These are phyloP conservation scores for Epichloe scottii DNA, from an alignment of 2,329 filamentous ascomycete genomes.

Conservation along the genomic window DNA sequence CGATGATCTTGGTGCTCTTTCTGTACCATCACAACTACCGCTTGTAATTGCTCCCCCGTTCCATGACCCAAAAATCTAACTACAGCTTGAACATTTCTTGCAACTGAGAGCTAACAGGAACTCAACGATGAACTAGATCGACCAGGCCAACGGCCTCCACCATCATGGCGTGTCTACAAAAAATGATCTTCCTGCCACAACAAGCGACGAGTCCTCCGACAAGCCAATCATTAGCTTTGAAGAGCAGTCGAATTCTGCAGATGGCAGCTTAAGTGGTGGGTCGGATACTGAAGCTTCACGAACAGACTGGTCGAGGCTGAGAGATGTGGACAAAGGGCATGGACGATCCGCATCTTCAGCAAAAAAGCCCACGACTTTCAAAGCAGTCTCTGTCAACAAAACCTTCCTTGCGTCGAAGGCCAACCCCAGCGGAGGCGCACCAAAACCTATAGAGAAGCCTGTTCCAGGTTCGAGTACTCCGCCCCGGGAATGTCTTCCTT, in stretches of 20 bases:
- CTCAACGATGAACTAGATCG: slow-evolving; percentile 10
- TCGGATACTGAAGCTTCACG: slow-evolving; percentile 66
- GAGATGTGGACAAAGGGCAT: slow-evolving; percentile 47
- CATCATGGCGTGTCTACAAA: slow-evolving; percentile 28
- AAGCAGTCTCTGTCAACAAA: slow-evolving; percentile 75
- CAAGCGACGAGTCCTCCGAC: slow-evolving; percentile 39
- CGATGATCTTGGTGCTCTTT: slow-evolving; percentile 41
- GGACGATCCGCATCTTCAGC: slow-evolving; percentile 44
- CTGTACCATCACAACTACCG: slow-evolving; percentile 33
- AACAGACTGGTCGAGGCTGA: slow-evolving; percentile 39
- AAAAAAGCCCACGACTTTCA: slow-evolving; percentile 70
- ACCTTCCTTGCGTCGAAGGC: slow-evolving; percentile 68
- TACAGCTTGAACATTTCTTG: background rate
- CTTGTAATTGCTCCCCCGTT: slow-evolving; percentile 23
- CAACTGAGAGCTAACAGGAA: background rate
- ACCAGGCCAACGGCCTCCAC: slow-evolving; percentile 34
- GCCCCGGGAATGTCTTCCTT: slow-evolving; percentile 32
- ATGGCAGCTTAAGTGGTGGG: slow-evolving; percentile 58
- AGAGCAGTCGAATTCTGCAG: slow-evolving; percentile 46
- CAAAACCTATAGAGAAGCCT: slow-evolving; percentile 41
- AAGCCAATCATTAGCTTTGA: slow-evolving; percentile 47
- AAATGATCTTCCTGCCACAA: slow-evolving; percentile 32
- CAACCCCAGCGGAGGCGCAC: slow-evolving; percentile 26
- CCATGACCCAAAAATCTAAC: background rate
- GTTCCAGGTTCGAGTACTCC: slow-evolving; percentile 33